Evolutionary conservation across 2,329 filamentous ascomycete genomes (phyloP).

Genomic region (Cytospora leucostoma): DNA sequence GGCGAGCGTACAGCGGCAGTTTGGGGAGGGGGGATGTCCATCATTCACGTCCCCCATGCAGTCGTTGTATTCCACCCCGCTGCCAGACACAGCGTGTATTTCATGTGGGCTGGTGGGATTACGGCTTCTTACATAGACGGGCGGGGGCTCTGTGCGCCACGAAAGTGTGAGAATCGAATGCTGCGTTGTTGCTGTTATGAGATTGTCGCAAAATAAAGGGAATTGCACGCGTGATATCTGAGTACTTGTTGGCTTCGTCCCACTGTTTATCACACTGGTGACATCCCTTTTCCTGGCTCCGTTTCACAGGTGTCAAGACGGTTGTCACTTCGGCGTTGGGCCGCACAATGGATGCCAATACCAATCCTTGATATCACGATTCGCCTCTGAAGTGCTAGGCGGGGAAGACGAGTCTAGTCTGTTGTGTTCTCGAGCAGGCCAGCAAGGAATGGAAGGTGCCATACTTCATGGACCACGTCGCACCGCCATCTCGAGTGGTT

Average conservation of each 20-base stretch:
- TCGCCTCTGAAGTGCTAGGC: not conserved
- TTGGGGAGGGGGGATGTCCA: not conserved
- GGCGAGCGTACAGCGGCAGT: not conserved
- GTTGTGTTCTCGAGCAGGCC: not conserved
- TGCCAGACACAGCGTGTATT: conserved; percentile 1
- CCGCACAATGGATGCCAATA: not conserved
- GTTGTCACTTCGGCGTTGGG: not conserved
- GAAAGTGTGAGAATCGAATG: conserved; percentile 11
- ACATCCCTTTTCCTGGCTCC: not conserved
- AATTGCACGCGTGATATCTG: not conserved
- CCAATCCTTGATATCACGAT: too few relatives aligned
- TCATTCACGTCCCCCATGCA: not conserved
- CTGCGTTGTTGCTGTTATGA: conserved; percentile 2
- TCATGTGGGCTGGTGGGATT: not conserved
- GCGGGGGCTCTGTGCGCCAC: conserved; percentile 8
- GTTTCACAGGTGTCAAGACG: not conserved
- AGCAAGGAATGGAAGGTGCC: not conserved
- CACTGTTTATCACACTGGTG: not conserved
- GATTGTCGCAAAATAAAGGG: not conserved
- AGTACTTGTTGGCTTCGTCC: not conserved
- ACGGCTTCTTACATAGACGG: conserved; percentile 12
- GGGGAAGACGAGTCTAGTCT: not conserved
- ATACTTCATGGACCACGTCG: not conserved
- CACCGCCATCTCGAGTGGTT: not conserved
- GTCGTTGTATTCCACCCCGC: not conserved